phyloP scores from a whole-genome alignment of 192 early-diverging fungal species.

The Coemansia reversa region DNA sequence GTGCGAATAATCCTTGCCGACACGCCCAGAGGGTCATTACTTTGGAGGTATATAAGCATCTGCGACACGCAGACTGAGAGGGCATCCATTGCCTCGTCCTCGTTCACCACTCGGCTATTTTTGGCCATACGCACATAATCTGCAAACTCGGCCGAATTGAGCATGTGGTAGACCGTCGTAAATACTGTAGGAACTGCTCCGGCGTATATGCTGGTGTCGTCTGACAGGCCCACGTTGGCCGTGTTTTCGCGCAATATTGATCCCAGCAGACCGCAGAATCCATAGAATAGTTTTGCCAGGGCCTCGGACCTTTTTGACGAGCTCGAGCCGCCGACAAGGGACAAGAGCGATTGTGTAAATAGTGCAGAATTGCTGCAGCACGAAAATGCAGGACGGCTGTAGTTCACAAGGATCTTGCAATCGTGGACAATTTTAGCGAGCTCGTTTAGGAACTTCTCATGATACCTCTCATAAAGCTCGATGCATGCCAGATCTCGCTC shows the following conservation, averaged over 20 bases:
- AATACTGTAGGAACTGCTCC: slow-evolving; percentile 28
- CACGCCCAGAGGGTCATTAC: slow-evolving; percentile 24
- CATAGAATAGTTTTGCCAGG: slow-evolving; percentile 43
- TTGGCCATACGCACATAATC: slow-evolving; percentile 38
- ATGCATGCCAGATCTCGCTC: slow-evolving; percentile 42
- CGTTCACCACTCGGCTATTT: slow-evolving; percentile 21
- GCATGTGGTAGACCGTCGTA: slow-evolving; percentile 42
- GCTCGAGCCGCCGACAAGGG: slow-evolving; percentile 17
- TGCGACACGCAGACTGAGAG: slow-evolving; percentile 42
- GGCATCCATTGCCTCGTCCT: slow-evolving; percentile 40
- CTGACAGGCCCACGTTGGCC: neutral
- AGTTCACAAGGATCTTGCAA: slow-evolving; percentile 41
- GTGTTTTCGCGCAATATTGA: slow-evolving; percentile 39
- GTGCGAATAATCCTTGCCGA: slow-evolving; percentile 26
- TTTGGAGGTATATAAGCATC: slow-evolving; percentile 39
- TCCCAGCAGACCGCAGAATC: slow-evolving; percentile 38
- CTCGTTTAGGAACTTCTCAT: slow-evolving; percentile 19
- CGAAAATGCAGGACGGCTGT: slow-evolving; percentile 37
- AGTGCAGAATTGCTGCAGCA: slow-evolving; percentile 32
- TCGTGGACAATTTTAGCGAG: slow-evolving; percentile 29
- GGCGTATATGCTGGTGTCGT: slow-evolving; percentile 23
- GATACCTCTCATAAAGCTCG: slow-evolving; percentile 35
- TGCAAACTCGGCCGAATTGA: slow-evolving; percentile 42
- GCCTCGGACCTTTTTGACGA: slow-evolving; percentile 19
- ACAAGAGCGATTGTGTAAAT: slow-evolving; percentile 26